Evolutionary conservation across 148 eudicot genomes (phyloP), one percentile per base, ranked within the genome.

Genomic region (Fagopyrum tataricum): DNA sequence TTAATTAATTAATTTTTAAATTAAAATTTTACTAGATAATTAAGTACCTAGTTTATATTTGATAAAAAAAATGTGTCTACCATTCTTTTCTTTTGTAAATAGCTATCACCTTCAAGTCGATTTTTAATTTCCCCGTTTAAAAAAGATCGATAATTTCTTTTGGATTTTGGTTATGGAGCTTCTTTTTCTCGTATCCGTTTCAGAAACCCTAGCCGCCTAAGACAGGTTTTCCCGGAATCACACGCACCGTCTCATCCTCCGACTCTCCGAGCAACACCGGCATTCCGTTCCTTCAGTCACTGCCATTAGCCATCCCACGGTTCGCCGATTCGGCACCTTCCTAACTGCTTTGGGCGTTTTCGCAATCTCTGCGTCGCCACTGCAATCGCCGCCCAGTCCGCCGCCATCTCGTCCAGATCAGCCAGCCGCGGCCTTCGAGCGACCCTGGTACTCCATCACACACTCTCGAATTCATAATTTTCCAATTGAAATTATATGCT

Each of bases 141-240:
- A 31, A 31, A 31, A 31, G 37, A 31, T 31, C 37, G 37, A 31
- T 31, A 31, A 31, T 31, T 31, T 31, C 14, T 48, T 48, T 48
- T 48, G 10, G 7, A 5, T 48, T 48, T 48, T 15, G 12, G 52
- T 48, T 4, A 48, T 48, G 59, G n/a, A 8, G 59, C 23, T 18
- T 53, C 59, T n/a, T 17, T n/a, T 53, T 18, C 5, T 53, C 59
- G 59, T 7, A 13, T 46, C 49, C 49, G 49, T 53, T 53, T 53
- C 59, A 53, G 59, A 53, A 53, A 53, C 59, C 59, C 59, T 53
- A 53, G 59, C 59, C 59, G 59, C 59, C 59, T 53, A 53, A 5
- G 23, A 1, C 59, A 4, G 10, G 17, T 7, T 17, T n/a, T 15
- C 7, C 59, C 24, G 3, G 49, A 10, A 13, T 13, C 49, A 13